A percentile compares a stretch with the other conserved stretches of the same genome.
Evolutionary conservation across 2,329 filamentous ascomycete genomes (phyloP).

Genomic region (Magnaporthales sp.): DNA sequence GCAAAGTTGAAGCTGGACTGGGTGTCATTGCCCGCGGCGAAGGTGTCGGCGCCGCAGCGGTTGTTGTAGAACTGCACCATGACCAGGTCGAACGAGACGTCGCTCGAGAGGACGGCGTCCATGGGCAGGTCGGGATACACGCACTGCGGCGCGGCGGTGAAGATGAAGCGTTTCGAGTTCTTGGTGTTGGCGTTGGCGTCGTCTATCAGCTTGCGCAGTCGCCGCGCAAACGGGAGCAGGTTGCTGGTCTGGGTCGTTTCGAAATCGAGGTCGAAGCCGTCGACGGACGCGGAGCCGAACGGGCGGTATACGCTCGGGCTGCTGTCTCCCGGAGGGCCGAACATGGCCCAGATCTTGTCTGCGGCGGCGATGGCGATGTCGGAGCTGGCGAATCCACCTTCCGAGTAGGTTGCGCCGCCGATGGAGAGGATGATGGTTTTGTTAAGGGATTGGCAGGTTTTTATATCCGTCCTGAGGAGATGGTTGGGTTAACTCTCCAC

Average conservation of each 20-base stretch:
- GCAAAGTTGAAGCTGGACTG: slow-evolving; percentile 53
- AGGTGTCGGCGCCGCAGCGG: slow-evolving; percentile 52
- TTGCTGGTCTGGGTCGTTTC: slow-evolving; percentile 49
- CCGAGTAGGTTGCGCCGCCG: slow-evolving; percentile 62
- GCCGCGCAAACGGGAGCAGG: slow-evolving; percentile 50
- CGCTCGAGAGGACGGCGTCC: slow-evolving; percentile 40
- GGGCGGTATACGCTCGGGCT: slow-evolving; percentile 42
- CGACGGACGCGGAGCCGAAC: slow-evolving; percentile 56
- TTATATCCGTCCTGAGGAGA: slow-evolving; percentile 34
- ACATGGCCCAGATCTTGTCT: slow-evolving; percentile 59
- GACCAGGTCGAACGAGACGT: slow-evolving; percentile 48
- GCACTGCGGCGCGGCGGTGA: slow-evolving; percentile 64
- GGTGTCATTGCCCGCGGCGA: slow-evolving; percentile 27
- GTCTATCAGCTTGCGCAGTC: slow-evolving; percentile 49
- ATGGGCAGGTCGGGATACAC: slow-evolving; percentile 54
- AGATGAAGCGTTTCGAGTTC: slow-evolving; percentile 39
- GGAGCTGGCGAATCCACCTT: slow-evolving; percentile 54
- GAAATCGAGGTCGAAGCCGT: slow-evolving; percentile 74
- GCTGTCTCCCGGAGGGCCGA: slow-evolving; percentile 41
- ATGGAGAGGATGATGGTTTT: slow-evolving; percentile 69
- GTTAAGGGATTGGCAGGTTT: slow-evolving; percentile 50
- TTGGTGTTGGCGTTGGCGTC: slow-evolving; percentile 23
- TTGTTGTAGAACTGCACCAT: slow-evolving; percentile 65
- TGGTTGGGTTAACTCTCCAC: background rate
- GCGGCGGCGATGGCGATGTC: slow-evolving; percentile 46